Conservation (phyloP, 805 yeast species). For the Barnettozyma pratensis region DNA sequence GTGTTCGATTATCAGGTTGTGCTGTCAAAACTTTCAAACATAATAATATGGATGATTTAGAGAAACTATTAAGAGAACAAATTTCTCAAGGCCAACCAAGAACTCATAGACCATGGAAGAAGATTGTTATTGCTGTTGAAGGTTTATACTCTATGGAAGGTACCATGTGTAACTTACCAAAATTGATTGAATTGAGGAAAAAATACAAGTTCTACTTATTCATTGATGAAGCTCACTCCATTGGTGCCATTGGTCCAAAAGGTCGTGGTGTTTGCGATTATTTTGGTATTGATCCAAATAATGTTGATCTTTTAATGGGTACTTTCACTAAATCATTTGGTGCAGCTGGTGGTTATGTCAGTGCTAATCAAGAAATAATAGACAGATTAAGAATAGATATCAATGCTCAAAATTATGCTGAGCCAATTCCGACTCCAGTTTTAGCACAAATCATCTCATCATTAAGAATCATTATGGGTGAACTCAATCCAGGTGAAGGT, state of each 20-base stretch:
- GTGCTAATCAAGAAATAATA: conserved; percentile 65
- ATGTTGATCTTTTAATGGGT: conserved; percentile 91
- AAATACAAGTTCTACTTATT: conserved; percentile 87
- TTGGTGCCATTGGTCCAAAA: conserved; percentile 95
- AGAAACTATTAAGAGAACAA: conserved; percentile 63
- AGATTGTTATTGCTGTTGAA: conserved; percentile 82
- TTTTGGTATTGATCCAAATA: conserved; percentile 70
- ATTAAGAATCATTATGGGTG: conserved; percentile 72
- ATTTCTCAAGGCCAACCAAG: conserved; percentile 56
- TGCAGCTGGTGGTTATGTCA: conserved; percentile 96
- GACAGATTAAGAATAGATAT: conserved; percentile 71
- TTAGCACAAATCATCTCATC: conserved; percentile 83
- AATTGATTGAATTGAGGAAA: conserved; percentile 67
- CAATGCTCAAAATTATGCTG: conserved; percentile 73
- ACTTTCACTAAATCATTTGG: conserved; percentile 97
- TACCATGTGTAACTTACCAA: conserved; percentile 66
- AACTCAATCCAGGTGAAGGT: conserved; percentile 89
- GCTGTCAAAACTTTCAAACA: conserved; percentile 89
- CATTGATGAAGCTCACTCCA: conserved; percentile 97
- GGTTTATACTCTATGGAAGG: conserved; percentile 82
- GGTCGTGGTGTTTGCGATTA: conserved; percentile 97
- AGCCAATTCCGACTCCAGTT: conserved; percentile 87
- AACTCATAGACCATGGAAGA: conserved; percentile 94
- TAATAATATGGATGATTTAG: conserved; percentile 82
- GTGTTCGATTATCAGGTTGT: conserved; percentile 89